Conservation (phyloP, 208 protist species). For the Phytomonas serpens region DNA sequence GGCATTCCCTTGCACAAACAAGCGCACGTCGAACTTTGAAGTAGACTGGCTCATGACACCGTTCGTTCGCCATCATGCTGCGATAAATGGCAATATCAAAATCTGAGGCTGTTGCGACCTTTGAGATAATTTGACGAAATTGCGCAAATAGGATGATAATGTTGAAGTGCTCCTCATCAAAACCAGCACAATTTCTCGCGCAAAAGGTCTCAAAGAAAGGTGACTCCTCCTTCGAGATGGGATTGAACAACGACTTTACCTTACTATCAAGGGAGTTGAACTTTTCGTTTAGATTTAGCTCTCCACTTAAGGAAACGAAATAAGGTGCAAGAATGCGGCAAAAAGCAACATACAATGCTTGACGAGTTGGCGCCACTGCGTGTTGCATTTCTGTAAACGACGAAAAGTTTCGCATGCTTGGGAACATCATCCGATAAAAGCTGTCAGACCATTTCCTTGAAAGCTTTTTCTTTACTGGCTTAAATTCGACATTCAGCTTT, state of each 20-base stretch:
- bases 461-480: neutral
- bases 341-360: conserved; percentile 30
- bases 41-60: conserved; percentile 51
- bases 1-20: conserved; percentile 16
- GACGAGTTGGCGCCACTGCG: conserved; percentile 50
- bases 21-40: conserved; percentile 44
- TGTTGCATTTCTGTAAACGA: conserved; percentile 82
- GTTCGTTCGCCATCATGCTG: conserved; percentile 37
- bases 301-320: conserved; percentile 17
- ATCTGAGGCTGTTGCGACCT: neutral
- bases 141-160: conserved; percentile 53
- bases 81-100: conserved; percentile 23
- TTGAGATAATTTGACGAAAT: conserved; percentile 37
- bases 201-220: conserved; percentile 64
- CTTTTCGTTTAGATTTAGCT: conserved; percentile 17
- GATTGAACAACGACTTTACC: conserved; percentile 36
- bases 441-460: neutral
- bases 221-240: conserved; percentile 53
- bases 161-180: conserved; percentile 42
- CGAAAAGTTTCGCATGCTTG: conserved; percentile 58
- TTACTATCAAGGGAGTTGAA: conserved; percentile 29
- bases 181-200: conserved; percentile 33
- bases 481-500: conserved; percentile 15
- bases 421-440: conserved; percentile 10
- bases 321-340: conserved; percentile 22